A percentile compares a stretch with the other conserved stretches of the same genome.
Evolutionary conservation across 345 rosid species (phyloP).

Genomic region (Rhodamnia argentea): DNA sequence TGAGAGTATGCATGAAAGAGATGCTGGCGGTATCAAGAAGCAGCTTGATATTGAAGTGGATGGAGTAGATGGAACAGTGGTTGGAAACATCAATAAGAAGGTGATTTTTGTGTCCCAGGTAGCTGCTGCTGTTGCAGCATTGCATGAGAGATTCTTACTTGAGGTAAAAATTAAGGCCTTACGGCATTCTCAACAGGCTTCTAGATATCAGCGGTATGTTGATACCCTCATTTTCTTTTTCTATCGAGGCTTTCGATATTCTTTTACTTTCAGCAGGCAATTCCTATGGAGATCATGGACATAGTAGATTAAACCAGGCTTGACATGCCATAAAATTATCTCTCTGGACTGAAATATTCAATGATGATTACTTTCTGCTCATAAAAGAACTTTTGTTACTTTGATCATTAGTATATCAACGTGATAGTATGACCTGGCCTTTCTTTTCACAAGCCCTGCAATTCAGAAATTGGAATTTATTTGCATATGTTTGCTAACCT

Average conservation of each 20-base stretch:
- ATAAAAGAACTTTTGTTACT: neutral
- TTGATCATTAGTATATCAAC: neutral
- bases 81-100: constrained; percentile 11
- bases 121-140: constrained; percentile 73
- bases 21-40: constrained; percentile 4
- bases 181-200: constrained; percentile 26
- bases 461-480: neutral
- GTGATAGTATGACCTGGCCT: neutral
- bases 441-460: neutral
- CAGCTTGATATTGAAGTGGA: constrained; percentile 10
- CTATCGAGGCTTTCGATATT: neutral
- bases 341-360: neutral
- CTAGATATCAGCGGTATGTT: constrained; percentile 62
- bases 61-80: neutral
- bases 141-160: constrained; percentile 63
- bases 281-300: neutral
- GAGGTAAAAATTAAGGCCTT: constrained; percentile 56
- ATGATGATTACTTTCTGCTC: neutral
- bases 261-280: neutral
- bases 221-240: neutral
- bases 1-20: constrained; percentile 7
- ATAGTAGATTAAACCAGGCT: neutral
- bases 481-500: neutral
- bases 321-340: neutral
- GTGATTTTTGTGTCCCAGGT: constrained; percentile 67